Percentiles rank a stretch among this genome's conserved stretches.
phyloP scores from a whole-genome alignment of 129 eudicot species.

The Arctium lappa region DNA sequence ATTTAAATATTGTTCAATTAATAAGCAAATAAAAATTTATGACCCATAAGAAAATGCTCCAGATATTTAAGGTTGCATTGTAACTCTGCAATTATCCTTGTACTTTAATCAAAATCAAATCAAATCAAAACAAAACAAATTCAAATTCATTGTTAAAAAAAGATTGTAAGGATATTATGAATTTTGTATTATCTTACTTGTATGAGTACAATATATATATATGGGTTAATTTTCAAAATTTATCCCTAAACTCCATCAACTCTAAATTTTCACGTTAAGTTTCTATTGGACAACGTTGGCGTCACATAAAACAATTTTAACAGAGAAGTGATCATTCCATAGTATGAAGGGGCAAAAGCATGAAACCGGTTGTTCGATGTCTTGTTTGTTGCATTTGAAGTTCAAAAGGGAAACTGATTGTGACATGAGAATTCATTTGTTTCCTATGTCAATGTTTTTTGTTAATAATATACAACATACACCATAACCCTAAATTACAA shows the following conservation, averaged over 20 bases:
- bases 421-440: not conserved
- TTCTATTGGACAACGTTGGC: not conserved
- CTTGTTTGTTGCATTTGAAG: not conserved
- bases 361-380: not conserved
- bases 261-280: not conserved
- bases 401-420: not conserved
- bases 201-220: not conserved
- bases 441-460: not conserved
- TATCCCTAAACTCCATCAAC: not conserved
- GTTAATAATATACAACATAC: not conserved
- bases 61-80: not conserved
- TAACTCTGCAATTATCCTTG: not conserved
- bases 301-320: not conserved
- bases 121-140: not conserved
- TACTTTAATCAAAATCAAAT: not conserved
- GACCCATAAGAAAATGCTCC: not conserved
- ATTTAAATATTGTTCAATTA: not conserved
- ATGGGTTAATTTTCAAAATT: not conserved
- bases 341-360: not conserved
- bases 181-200: not conserved
- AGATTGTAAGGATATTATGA: not conserved
- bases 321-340: not conserved
- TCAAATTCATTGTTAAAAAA: not conserved
- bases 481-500: no score
- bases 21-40: not conserved